Evolutionary conservation across 2,329 filamentous ascomycete genomes (phyloP), one percentile per base, ranked within the genome.

Genomic region (Coniella vitis): DNA sequence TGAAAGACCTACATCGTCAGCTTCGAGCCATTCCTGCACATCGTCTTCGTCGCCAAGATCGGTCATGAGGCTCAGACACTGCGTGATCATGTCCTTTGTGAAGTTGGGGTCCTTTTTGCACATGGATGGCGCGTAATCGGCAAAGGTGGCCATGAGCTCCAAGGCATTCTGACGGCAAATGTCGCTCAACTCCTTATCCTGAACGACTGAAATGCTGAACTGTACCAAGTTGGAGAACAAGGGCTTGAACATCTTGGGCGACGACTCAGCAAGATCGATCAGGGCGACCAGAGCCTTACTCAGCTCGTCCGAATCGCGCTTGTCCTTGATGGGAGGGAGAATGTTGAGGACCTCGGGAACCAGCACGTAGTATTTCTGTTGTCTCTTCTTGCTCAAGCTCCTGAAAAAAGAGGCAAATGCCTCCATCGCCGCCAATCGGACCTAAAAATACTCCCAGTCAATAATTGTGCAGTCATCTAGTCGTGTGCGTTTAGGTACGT

Each of bases 131-230:
- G 89, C 87, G 60, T 91, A 93, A 63, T 98, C 93, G 56, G 91
- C 90, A 65, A 98, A 98, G 0, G 93, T 98, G 21, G 90, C 90
- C 88, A 98, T 95, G 48, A 98, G 78, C 66, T 98, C 93, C 37
- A 98, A 75, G 0, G 91, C 90, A 63, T 97, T 97, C 67, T 98
- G 93, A 52, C 93, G 83, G 54, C 89, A 87, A 57, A 90, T 79
- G 61, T 95, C 90, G 54, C 84, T 86, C 19, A 98, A 78, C 54
- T 97, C 90, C 71, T 97, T 97, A 65, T 98, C 91, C 60, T 94
- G 87, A 58, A 98, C 87, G 50, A 97, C 90, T 7, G 87, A 89
- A 52, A 97, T 83, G 65, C 86, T 91, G 69, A 98, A 96, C 58
- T 87, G 84, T 45, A 97, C 91, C 4, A 98, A 76, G 61, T 89